Base-by-base conservation (phyloP, 768 basidiomycete genomes). In the Auricularia sp. region DNA sequence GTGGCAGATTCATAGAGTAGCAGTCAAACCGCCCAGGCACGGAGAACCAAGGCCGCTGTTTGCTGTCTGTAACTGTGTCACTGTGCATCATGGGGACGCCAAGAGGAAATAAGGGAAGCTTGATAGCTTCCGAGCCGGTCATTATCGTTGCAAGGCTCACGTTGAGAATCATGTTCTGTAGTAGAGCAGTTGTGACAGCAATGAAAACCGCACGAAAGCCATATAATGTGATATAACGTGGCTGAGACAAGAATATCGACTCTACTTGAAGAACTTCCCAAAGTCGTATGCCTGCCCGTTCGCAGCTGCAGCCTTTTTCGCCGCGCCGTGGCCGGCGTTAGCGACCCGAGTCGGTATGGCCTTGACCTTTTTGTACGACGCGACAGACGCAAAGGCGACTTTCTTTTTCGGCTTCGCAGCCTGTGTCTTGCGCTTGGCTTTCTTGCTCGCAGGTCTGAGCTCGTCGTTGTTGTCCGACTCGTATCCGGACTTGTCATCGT, bases 231-330 rank as follows among this genome's bases (percentile, higher is more conserved):
- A 16, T 16, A 16, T 6, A 18, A 29, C 16, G 18, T 14, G 47
- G 47, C 39, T 7, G 39, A 8, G 47, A 51, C 6, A 16, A 21
- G 1, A 18, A 18, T 16, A 29, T 16, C 10, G 5, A 23, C 18
- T 51, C 47, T 51, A 51, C 47, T 70, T 79, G 72, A 86, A 86
- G 76, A 83, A 86, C 70, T 80, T 78, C 43, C 77, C 76, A 70
- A 87, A 87, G 71, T 84, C 81, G 70, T 87, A 87, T 35, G 77
- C 80, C 70, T 80, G 76, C 63, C 68, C 69, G 16, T 64, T 68
- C 51, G 65, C 67, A 4, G 36, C 62, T n/a, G 66, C 67, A 1
- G 65, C 51, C 44, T 67, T 65, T 36, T 56, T 64, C 42, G 36
- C 64, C 42, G 12, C 53, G 29, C 29, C 29, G 29, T 29, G 29